A percentile compares a stretch with the other conserved stretches of the same genome.
Conservation (phyloP, 2,329 filamentous ascomycete species). For the Teratosphaeria nubilosa region DNA sequence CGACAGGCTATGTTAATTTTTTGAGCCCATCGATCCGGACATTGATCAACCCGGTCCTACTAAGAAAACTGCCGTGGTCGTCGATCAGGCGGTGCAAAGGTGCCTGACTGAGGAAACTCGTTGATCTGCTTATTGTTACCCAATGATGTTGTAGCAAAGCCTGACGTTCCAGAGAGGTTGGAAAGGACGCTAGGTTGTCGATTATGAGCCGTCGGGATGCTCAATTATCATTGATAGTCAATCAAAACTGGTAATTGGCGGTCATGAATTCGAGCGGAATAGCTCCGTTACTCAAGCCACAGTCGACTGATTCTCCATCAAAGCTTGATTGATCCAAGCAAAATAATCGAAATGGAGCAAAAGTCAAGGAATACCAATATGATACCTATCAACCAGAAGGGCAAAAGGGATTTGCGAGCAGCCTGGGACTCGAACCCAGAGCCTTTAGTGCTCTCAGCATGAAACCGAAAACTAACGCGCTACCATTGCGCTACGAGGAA, state of each 20-base stretch:
- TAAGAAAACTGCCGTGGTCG: too few species aligned
- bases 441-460: not conserved
- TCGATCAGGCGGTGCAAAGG: too few species aligned
- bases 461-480: conserved; percentile 1
- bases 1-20: too few species aligned
- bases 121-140: too few species aligned
- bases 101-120: too few species aligned
- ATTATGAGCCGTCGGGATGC: too few species aligned
- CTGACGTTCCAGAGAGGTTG: too few species aligned
- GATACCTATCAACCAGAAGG: too few species aligned
- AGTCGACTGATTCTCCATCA: not conserved
- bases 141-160: too few species aligned
- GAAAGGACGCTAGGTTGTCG: too few species aligned
- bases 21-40: too few species aligned
- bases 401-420: not conserved
- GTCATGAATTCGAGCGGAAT: not conserved
- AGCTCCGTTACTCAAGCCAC: not conserved
- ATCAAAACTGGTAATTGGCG: not conserved
- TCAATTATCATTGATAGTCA: not conserved
- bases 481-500: not conserved
- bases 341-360: not conserved
- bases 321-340: not conserved
- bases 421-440: conserved; percentile 1
- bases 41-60: too few species aligned
- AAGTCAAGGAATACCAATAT: not conserved